Evolutionary conservation across 495 filamentous ascomycete genomes (phyloP), one percentile per base, ranked within the genome.

Genomic region (Thozetella sp.): DNA sequence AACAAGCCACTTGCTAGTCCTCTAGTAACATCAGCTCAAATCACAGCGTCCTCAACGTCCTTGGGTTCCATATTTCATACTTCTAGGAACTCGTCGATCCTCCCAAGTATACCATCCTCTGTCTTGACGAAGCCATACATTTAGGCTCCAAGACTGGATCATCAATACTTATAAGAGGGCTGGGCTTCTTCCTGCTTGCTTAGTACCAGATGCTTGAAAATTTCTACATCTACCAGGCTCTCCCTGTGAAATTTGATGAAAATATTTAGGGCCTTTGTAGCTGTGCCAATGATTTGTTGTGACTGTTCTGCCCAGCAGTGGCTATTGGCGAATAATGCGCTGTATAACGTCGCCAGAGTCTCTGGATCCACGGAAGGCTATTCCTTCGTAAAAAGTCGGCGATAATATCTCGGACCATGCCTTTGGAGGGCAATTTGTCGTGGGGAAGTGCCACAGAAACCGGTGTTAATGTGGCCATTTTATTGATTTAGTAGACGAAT

Each of bases 41-140:
- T 72, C 64, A 56, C 54, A 54, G 45, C 3, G 43, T 72, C 34
- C 45, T 74, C 64, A 55, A 67, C 59, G 68, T 75, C 64, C 51
- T 71, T 68, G 2, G 63, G 60, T 46, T 67, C 53, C 61, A 71
- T 30, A 30, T 62, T 67, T 2, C 70, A 63, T 52, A 63, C 68
- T 51, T 71, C 63, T 37, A 71, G 37, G 55, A 67, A 72, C 61
- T 72, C 68, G 17, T 72, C 70, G 50, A 69, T 24, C 27, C 70
- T 62, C 26, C 70, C 68, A 2, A 67, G 50, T 9, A 60, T 63
- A 20, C 68, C 70, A 63, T 72, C 68, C 51, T 62, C 54, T 34
- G 70, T 69, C 51, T 63, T 37, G 51, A 71, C 70, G 22, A 67
- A 65, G 1, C 68, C 70, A 54, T 67, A 69, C n/a, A 69, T 54